Conservation (phyloP, 78 protist species). For the Bodo saltans region DNA sequence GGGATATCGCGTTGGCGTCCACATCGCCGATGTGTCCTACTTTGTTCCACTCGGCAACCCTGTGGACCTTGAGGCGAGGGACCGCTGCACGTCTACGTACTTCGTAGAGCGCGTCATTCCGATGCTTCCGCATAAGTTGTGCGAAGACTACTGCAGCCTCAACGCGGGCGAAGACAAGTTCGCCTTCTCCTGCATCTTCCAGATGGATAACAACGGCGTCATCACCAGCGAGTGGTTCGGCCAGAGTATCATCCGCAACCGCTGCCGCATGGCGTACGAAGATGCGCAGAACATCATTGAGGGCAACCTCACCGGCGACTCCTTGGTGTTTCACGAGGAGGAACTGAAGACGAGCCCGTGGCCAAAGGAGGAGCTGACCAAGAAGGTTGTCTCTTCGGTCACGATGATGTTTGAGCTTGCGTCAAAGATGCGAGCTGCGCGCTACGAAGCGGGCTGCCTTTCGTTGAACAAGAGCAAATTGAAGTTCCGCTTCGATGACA, state of each 20-base stretch:
- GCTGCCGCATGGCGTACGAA: conserved; percentile 34
- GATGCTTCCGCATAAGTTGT: conserved; percentile 49
- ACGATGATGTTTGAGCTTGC: not conserved
- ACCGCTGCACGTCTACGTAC: conserved; percentile 49
- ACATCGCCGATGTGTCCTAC: conserved; percentile 87
- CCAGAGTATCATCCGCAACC: conserved; percentile 30
- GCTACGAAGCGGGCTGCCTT: conserved; percentile 1
- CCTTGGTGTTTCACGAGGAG: not conserved
- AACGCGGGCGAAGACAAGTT: conserved; percentile 45
- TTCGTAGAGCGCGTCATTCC: conserved; percentile 54
- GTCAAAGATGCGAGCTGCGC: not conserved
- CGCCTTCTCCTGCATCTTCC: conserved; percentile 47
- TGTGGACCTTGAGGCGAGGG: conserved; percentile 70
- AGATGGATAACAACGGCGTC: conserved; percentile 2
- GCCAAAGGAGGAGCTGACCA: not conserved
- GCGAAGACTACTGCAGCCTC: conserved; percentile 63
- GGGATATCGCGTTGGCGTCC: conserved; percentile 74
- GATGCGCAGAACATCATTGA: conserved; percentile 44
- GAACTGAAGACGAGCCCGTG: not conserved
- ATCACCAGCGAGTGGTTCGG: conserved; percentile 22
- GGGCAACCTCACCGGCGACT: not conserved
- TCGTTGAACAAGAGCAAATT: conserved; percentile 13
- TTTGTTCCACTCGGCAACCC: conserved; percentile 64
- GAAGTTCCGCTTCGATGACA: conserved; percentile 10
- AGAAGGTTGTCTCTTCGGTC: not conserved